These are phyloP conservation scores for Naegleria lovaniensis DNA, from an alignment of 208 protist genomes.

Conservation along the genomic window DNA sequence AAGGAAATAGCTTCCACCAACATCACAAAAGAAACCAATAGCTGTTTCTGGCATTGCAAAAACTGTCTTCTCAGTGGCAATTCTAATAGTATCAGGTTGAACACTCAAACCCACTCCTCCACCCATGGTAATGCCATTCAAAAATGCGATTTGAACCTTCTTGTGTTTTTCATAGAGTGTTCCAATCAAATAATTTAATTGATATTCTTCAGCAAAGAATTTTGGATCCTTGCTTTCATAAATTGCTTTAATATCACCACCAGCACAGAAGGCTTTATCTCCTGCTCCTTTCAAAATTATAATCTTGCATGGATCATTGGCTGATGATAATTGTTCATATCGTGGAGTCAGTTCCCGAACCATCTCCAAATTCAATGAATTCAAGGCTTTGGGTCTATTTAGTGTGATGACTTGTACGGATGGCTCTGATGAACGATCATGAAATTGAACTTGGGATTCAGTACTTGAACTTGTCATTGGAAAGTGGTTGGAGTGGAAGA, in stretches of 20 bases:
- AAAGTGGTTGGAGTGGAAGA: too few species aligned
- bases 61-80: slow-evolving; percentile 63
- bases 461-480: too few species aligned
- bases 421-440: neutral
- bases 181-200: slow-evolving; percentile 57
- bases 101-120: slow-evolving; percentile 59
- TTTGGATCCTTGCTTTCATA: slow-evolving; percentile 37
- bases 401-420: slow-evolving; percentile 30
- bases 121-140: slow-evolving; percentile 69
- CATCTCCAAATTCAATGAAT: slow-evolving; percentile 42
- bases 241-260: slow-evolving; percentile 62
- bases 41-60: slow-evolving; percentile 73
- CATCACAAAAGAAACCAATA: slow-evolving; percentile 71
- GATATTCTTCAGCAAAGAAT: slow-evolving; percentile 64
- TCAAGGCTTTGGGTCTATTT: slow-evolving; percentile 39
- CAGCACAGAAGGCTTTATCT: slow-evolving; percentile 69
- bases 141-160: slow-evolving; percentile 59
- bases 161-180: slow-evolving; percentile 38
- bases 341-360: slow-evolving; percentile 22
- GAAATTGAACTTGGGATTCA: neutral
- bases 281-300: slow-evolving; percentile 35
- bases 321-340: slow-evolving; percentile 28
- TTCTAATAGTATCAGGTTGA: slow-evolving; percentile 58
- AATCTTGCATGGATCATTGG: neutral
- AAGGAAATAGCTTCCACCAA: slow-evolving; percentile 63